Conservation (phyloP, 83 land plant species). For the Larix sibirica region DNA sequence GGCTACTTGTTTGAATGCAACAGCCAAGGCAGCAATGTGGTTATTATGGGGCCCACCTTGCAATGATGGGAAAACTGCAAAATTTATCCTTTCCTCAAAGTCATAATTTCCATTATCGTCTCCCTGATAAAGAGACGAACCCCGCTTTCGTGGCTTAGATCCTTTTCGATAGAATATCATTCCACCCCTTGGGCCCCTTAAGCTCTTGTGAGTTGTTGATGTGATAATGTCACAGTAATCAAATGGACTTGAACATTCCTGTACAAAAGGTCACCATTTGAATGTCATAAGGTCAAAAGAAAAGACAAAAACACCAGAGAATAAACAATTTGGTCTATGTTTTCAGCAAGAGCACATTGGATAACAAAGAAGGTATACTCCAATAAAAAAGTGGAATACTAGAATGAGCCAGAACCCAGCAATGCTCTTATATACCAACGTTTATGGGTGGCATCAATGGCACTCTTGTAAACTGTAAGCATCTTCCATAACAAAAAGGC, state of each 20-base stretch:
- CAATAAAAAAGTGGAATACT: not conserved
- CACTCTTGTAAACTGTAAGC: not conserved
- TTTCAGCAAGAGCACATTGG: not conserved
- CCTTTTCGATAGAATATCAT: constrained; percentile 94
- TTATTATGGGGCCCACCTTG: constrained; percentile 83
- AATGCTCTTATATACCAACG: not conserved
- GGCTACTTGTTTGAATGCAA: constrained; percentile 85
- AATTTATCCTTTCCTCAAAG: constrained; percentile 87
- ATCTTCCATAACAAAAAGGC: not conserved
- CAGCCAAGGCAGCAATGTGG: constrained; percentile 89
- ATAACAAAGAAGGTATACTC: not conserved
- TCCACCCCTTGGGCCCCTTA: constrained; percentile 95
- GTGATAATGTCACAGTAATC: constrained; percentile 93
- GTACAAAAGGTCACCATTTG: constrained; percentile 24
- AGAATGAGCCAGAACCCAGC: not conserved
- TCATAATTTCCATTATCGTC: constrained; percentile 63
- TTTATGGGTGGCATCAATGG: not conserved
- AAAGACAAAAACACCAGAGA: not conserved
- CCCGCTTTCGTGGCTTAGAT: constrained; percentile 39
- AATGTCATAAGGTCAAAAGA: not conserved
- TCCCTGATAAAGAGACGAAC: constrained; percentile 30
- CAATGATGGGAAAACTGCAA: constrained; percentile 84
- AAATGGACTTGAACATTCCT: constrained; percentile 90
- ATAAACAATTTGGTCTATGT: not conserved
- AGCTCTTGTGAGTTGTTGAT: constrained; percentile 91